phyloP scores from a whole-genome alignment of 2,329 filamentous ascomycete genomes.

The Ophiostoma populinum region DNA sequence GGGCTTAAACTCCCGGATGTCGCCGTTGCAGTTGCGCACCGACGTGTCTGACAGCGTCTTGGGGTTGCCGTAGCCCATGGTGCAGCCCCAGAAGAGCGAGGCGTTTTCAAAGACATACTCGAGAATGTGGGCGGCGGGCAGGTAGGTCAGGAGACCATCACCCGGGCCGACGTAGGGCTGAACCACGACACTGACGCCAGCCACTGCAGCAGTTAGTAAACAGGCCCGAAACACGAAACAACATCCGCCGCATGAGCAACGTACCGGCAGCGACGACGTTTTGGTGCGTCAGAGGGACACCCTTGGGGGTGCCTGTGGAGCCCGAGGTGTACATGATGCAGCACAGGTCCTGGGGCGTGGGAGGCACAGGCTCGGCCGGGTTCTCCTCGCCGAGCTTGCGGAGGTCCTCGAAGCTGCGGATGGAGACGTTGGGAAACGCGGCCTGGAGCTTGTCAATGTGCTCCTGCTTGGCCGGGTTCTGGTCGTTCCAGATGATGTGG shows the following conservation, averaged over 20 bases:
- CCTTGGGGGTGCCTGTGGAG: constrained; percentile 69
- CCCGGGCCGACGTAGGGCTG: constrained; percentile 61
- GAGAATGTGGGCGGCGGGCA: constrained; percentile 75
- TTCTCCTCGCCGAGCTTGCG: constrained; percentile 40
- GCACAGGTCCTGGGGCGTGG: constrained; percentile 55
- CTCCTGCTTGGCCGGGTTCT: constrained; percentile 32
- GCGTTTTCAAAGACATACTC: constrained; percentile 85
- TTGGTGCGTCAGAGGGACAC: constrained; percentile 57
- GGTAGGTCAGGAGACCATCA: constrained; percentile 65
- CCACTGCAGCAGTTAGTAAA: constrained; percentile 28
- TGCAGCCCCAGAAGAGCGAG: constrained; percentile 67
- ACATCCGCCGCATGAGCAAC: too few relatives aligned
- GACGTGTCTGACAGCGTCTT: constrained; percentile 69
- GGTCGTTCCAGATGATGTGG: constrained; percentile 37
- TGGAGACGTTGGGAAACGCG: constrained; percentile 28
- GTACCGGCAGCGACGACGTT: constrained; percentile 58
- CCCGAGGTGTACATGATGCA: constrained; percentile 63
- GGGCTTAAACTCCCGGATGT: constrained; percentile 72
- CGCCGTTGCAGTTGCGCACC: constrained; percentile 71
- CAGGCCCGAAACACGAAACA: too few relatives aligned
- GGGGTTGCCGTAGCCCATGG: constrained; percentile 78
- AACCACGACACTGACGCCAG: constrained; percentile 62
- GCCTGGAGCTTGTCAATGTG: constrained; percentile 31
- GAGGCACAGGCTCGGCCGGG: constrained; percentile 49
- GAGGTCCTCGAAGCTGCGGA: constrained; percentile 34